Evolutionary conservation across 306 rosid species (phyloP), one percentile per base, ranked within the genome.

Genomic region (Glycine latifolia): DNA sequence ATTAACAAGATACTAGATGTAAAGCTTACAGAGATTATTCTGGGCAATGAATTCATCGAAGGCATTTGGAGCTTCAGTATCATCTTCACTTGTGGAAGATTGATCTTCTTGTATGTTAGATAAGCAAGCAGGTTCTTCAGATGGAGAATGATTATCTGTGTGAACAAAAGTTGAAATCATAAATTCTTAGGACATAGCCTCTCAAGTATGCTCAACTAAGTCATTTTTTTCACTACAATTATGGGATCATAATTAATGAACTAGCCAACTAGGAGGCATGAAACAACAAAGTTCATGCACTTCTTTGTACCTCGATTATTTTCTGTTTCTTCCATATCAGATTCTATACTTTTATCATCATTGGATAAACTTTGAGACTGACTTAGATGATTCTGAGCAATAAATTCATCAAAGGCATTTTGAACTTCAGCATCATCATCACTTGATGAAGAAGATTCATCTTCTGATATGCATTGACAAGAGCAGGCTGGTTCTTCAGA

Each of bases 301-400:
- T 79, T n/a, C 68, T 31, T 67, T 69, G 84, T 91, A 92, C 97
- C 97, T 86, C 48, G 60, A 50, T 52, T 46, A 46, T 83, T 49
- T 15, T 78, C 87, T 33, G 44, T 80, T 74, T 88, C 84, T 81
- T 82, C 82, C 63, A 6, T 41, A 35, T 69, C 79, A 47, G 77
- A 66, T 81, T 82, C 85, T 52, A 33, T 69, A 68, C 74, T 74
- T 85, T 62, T 73, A 55, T 73, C 83, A 44, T 66, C 78, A 7
- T 55, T 73, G 31, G 74, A 83, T 52, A 75, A 67, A 76, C 69
- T 77, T 44, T 63, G 81, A 68, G 84, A 75, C 73, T 67, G 81
- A 20, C 77, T 87, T 10, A 74, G 69, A 73, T 69, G 88, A 84
- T 77, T 86, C 85, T 82, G 89, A 76, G 85, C 55, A 50, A 79